phyloP scores from a whole-genome alignment of 192 early-diverging fungal species.

The Podila clonocystis region DNA sequence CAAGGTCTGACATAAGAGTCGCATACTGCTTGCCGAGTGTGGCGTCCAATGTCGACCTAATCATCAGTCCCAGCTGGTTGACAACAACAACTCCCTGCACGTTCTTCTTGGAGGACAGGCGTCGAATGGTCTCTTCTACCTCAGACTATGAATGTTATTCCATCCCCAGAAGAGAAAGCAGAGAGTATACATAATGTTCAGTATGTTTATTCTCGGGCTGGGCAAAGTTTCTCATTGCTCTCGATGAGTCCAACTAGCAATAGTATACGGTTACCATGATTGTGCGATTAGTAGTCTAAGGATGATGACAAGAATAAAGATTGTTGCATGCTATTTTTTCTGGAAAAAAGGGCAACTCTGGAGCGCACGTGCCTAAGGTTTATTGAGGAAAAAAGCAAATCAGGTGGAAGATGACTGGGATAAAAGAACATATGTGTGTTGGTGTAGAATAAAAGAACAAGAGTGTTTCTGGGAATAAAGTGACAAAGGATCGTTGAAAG shows the following conservation, averaged over 20 bases:
- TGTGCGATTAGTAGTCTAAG: too few relatives aligned
- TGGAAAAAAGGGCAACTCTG: too few relatives aligned
- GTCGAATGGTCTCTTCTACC: constrained; percentile 94
- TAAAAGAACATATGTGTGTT: constrained; percentile 9
- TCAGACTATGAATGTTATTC: constrained; percentile 54
- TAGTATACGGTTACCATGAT: too few relatives aligned
- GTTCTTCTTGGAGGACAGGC: constrained; percentile 88
- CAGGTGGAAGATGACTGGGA: neutral
- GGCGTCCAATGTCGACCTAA: constrained; percentile 87
- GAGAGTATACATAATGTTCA: too few relatives aligned
- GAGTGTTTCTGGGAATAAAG: constrained; percentile 5
- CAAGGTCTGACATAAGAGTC: constrained; percentile 84
- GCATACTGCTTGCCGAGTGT: constrained; percentile 85
- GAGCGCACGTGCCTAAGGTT: too few relatives aligned
- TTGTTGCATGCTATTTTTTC: too few relatives aligned
- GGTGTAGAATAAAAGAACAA: constrained; percentile 11
- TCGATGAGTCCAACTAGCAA: too few relatives aligned
- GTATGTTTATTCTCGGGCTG: too few relatives aligned
- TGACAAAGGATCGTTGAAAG: neutral
- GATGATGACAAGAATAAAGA: too few relatives aligned
- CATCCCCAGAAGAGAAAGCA: neutral
- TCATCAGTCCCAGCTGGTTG: constrained; percentile 91
- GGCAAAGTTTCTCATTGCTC: too few relatives aligned
- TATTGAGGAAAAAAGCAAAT: too few relatives aligned
- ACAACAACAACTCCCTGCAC: constrained; percentile 93